Base-by-base conservation (phyloP, 768 basidiomycete species). In the Xerocomus spinulosus region DNA sequence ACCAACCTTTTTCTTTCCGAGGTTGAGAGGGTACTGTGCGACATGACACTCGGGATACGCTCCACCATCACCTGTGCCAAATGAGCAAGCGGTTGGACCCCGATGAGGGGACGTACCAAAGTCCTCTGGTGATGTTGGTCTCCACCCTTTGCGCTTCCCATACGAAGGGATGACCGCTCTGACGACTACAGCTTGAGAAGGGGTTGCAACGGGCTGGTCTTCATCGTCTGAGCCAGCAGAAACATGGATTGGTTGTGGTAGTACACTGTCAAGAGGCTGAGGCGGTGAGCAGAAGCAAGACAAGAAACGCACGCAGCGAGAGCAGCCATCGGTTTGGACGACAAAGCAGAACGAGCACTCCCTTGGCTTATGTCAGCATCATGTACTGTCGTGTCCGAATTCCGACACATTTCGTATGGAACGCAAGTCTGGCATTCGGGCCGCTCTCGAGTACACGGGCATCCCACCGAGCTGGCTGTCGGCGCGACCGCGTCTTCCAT, bases 11-110 rank as follows among this genome's bases (percentile, higher is more conserved):
- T 96, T 96, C 70, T 81, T 80, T 47, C 95, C 95, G 79, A 99
- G 84, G 48, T 92, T 91, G 52, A 98, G 68, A 10, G 95, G 95
- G 72, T 96, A 99, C 66, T 99, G 95, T 6, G 96, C 96, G 44
- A 95, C 73, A 77, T 94, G 92, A 67, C 94, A 97, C 73, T 99
- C 92, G 4, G 92, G 92, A 69, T 84, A 91, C 47, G 92, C 75
- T 56, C 91, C 92, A 54, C 92, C 90, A 61, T 91, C 85, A 49
- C 82, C 85, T 87, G 57, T 36, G 42, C 52, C n/a, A 21, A 32
- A 26, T 40, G 23, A 46, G 34, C 38, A 37, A 51, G 32, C 42
- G 34, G 25, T 41, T 6, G 5, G 36, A 6, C 1, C n/a, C 15
- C 17, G 12, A 30, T 5, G 17, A 51, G 35, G 21, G 30, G 51